Base-by-base conservation (phyloP, 805 yeast genomes). In the Starmerella khaoyaiensis region DNA sequence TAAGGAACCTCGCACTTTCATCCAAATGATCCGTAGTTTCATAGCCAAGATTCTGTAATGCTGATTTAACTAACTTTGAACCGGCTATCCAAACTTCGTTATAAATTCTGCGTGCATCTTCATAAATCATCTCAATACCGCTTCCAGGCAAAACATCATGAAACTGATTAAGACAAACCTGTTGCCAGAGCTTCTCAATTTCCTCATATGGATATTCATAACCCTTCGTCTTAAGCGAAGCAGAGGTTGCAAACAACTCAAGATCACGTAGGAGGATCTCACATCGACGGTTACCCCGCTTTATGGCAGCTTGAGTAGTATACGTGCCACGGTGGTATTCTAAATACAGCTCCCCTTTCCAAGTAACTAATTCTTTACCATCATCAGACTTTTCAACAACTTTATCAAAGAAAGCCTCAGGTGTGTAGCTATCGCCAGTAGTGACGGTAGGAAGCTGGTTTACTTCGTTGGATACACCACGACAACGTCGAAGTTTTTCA, bases 131-230 rank as follows among this genome's bases (percentile, higher is more conserved):
- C 45, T 83, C 94, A 51, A 87, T 87, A 59, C 94, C 82, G 5
- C 93, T 78, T 3, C 98, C 98, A 2, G 98, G 98, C 36, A 90
- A 66, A n/a, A 87, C 96, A 62, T 87, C 98, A 58, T 87, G 98
- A 63, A 87, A 87, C 56, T 87, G 97, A 55, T 94, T 84, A 39
- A 90, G 63, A 44, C 84, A 72, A 16, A 87, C 73, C 57, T 81
- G 75, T 56, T 83, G 87, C 98, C 98, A 87, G 43, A 87, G 57
- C 2, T 61, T 66, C 44, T 76, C 74, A 30, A 87, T 67, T 41
- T 75, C 70, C 26, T 68, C 61, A 22, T 67, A 63, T 2, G 98
- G 98, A 55, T 87, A 87, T 40, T 61, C 62, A 57, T 76, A 87
- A 18, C 61, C 56, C 2, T 14, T 18, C 1, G 62, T 51, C 21